phyloP scores from a whole-genome alignment of 805 yeast species.

The Wickerhamiella azymoides region DNA sequence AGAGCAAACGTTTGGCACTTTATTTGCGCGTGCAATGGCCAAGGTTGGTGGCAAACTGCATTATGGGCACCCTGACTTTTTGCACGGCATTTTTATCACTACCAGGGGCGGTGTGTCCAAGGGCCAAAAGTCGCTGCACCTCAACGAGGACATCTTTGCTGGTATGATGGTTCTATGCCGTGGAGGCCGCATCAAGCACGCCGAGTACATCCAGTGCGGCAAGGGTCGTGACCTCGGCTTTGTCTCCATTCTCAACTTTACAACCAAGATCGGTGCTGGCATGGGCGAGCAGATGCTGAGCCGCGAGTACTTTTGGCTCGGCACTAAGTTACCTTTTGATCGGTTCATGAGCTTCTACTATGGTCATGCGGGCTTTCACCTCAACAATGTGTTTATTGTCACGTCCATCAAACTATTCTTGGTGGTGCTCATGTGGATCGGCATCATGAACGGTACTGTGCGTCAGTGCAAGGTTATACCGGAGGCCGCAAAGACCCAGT shows the following conservation, averaged over 20 bases:
- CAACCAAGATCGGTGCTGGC: conserved; percentile 78
- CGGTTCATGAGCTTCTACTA: conserved; percentile 67
- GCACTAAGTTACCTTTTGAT: conserved; percentile 64
- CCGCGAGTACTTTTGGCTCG: conserved; percentile 65
- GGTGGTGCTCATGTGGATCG: conserved; percentile 44
- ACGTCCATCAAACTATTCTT: conserved; percentile 52
- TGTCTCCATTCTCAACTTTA: conserved; percentile 68
- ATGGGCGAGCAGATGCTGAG: conserved; percentile 84
- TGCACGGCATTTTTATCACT: conserved; percentile 62
- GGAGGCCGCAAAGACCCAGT: conserved; percentile 21
- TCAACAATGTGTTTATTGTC: conserved; percentile 62
- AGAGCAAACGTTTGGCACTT: conserved; percentile 77
- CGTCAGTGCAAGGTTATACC: conserved; percentile 48
- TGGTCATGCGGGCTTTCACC: conserved; percentile 79
- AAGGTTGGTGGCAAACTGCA: conserved; percentile 73
- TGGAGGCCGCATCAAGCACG: conserved; percentile 75
- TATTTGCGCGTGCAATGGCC: conserved; percentile 70
- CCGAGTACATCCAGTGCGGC: conserved; percentile 76
- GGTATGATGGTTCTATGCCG: conserved; percentile 68
- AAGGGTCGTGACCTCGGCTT: conserved; percentile 79
- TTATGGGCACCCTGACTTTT: conserved; percentile 78
- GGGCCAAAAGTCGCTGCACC: conserved; percentile 69
- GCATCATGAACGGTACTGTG: conserved; percentile 48
- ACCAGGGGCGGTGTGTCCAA: conserved; percentile 81
- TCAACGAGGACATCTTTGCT: conserved; percentile 77